Conservation (phyloP, 306 rosid genomes). For the Styphnolobium japonicum region DNA sequence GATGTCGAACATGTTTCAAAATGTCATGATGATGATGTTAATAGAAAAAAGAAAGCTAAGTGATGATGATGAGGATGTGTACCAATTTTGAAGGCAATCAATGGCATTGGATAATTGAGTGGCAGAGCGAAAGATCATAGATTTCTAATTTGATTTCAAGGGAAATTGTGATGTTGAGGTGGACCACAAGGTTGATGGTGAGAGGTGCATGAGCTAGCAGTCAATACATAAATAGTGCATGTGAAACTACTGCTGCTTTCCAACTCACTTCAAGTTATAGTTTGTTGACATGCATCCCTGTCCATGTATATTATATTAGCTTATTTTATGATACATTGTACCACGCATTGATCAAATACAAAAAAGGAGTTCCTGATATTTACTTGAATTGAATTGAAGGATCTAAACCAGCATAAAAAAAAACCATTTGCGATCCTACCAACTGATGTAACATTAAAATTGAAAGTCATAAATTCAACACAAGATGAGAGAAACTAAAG, state of each 20-base stretch:
- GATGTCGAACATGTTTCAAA: conserved; percentile 29
- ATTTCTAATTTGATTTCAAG: conserved; percentile 31
- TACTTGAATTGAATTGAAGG: neutral
- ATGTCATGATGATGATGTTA: conserved; percentile 15
- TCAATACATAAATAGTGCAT: conserved; percentile 11
- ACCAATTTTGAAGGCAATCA: conserved; percentile 39
- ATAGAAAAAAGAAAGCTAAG: neutral
- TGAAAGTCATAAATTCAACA: neutral
- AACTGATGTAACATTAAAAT: neutral
- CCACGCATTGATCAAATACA: neutral
- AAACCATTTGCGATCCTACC: neutral
- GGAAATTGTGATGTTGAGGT: conserved; percentile 30
- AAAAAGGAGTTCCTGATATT: neutral
- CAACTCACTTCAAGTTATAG: neutral
- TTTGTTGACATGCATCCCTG: neutral
- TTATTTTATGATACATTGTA: neutral
- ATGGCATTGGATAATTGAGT: conserved; percentile 46
- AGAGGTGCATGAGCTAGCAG: conserved; percentile 20
- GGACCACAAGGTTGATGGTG: conserved; percentile 38
- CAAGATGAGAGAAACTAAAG: neutral
- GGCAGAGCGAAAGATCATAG: conserved; percentile 27
- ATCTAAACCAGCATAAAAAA: too few species aligned
- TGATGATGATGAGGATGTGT: conserved; percentile 35
- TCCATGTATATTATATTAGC: neutral
- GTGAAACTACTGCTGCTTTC: conserved; percentile 15